Base-by-base conservation (phyloP, 192 early-diverging fungal genomes). In the Coemansia sp. region DNA sequence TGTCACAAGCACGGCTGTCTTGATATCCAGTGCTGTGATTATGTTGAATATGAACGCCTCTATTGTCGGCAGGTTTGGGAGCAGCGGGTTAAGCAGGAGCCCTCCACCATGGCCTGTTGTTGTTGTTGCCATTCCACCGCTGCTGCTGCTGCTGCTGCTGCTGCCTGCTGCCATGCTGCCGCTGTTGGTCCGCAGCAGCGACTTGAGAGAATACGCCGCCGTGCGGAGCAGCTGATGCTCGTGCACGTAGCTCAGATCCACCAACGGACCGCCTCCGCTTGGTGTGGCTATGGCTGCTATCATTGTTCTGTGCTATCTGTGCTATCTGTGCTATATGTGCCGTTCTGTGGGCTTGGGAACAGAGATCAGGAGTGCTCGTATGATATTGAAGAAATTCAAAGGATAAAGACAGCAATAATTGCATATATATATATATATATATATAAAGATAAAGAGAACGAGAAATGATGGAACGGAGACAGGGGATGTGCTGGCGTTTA, bases 1-100 rank as follows among this genome's bases (percentile, higher is more conserved):
- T 8, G 90, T 86, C 4, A 90, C 83, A 21, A 89, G 71, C 5
- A 82, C 79, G 1, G 55, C 65, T 3, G 71, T 56, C 8, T 69
- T 82, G 63, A 63, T 67, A 6, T 61, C 51, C 26, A 82, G 79
- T 48, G 73, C 51, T 6, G 51, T 48, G 5, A 74, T 71, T 46
- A 82, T 67, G 41, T 58, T 76, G 65, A 45, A 26, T 52, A 82
- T 65, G 67, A 82, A 82, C 41, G 64, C 52, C 62, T 82, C 79
- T 47, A 82, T 72, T 41, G 74, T 13, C 54, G 74, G 73, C 32
- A 71, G 57, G 47, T 71, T 71, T 18, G 63, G 59, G 6, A 68
- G 45, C 57, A 47, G 19, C 7, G 51, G 51, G 51, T 54, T 54
- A 0, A 54, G 52, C 51, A 74, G 39, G 40, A 60, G 45, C 6